Conservation (phyloP, 1,284 basidiomycete species). For the Fistulinella staudtii region DNA sequence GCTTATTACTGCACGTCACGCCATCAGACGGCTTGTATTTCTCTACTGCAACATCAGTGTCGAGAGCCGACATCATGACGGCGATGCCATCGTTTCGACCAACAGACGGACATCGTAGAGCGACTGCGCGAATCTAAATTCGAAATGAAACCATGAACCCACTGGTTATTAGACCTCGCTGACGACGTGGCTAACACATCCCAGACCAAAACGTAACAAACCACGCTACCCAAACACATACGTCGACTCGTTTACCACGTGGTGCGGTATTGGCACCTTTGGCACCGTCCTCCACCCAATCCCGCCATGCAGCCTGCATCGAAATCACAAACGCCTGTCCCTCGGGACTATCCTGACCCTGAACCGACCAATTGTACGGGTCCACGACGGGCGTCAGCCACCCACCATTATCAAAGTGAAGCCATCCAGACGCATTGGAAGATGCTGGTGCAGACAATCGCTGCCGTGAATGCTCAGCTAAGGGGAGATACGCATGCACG, state of each 20-base stretch:
- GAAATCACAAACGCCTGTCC: slow-evolving; percentile 70
- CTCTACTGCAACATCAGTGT: too few species aligned
- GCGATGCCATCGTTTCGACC: too few species aligned
- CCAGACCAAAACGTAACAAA: background rate
- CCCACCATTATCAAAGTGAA: slow-evolving; percentile 46
- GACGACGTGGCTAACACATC: too few species aligned
- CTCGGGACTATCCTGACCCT: slow-evolving; percentile 53
- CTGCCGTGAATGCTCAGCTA: slow-evolving; percentile 54
- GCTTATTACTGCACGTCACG: too few species aligned
- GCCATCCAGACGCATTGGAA: slow-evolving; percentile 13
- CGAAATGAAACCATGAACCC: too few species aligned
- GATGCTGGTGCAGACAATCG: slow-evolving; percentile 41
- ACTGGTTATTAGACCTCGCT: too few species aligned
- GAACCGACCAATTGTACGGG: slow-evolving; percentile 49
- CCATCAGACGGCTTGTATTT: too few species aligned
- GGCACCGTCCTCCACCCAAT: slow-evolving; percentile 57
- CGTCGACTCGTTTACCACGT: background rate
- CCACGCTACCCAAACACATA: background rate
- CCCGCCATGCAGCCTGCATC: slow-evolving; percentile 67
- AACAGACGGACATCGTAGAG: too few species aligned
- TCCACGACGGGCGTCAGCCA: slow-evolving; percentile 73
- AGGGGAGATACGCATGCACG: slow-evolving; percentile 47
- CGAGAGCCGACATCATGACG: too few species aligned
- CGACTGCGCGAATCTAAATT: too few species aligned
- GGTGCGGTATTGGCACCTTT: slow-evolving; percentile 39